Evolutionary conservation across 306 rosid species (phyloP).

Genomic region (Dalbergia cochinchinensis): DNA sequence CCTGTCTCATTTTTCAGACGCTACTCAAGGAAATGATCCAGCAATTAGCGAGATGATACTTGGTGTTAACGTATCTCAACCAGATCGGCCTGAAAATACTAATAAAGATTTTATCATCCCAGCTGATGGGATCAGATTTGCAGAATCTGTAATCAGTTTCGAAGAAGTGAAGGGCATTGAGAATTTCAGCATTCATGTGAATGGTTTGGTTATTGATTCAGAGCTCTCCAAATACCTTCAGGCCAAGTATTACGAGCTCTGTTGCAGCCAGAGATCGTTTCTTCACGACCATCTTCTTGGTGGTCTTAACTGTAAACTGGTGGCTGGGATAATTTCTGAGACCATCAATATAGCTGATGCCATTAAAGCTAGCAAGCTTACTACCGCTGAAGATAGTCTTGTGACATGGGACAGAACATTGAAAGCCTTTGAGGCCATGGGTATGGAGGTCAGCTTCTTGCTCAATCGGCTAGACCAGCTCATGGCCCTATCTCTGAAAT

Average conservation of each 20-base stretch:
- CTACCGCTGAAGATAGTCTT: conserved; percentile 47
- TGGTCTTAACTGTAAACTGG: conserved; percentile 61
- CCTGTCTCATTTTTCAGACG: not conserved
- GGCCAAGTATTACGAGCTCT: conserved; percentile 64
- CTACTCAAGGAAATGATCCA: conserved; percentile 23
- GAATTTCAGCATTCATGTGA: conserved; percentile 53
- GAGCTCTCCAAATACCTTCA: conserved; percentile 48
- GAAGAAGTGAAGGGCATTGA: conserved; percentile 52
- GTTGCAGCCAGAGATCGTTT: conserved; percentile 60
- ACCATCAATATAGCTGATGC: conserved; percentile 65
- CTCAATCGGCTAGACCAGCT: conserved; percentile 54
- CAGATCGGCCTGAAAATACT: conserved; percentile 46
- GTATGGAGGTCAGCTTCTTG: conserved; percentile 65
- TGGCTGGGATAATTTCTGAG: conserved; percentile 64
- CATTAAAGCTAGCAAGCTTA: conserved; percentile 60
- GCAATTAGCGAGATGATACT: not conserved
- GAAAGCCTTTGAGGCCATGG: conserved; percentile 56
- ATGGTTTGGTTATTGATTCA: conserved; percentile 60
- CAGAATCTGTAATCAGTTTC: conserved; percentile 49
- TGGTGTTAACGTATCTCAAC: conserved; percentile 32
- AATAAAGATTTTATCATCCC: conserved; percentile 28
- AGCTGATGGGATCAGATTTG: conserved; percentile 46
- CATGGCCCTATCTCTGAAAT: conserved; percentile 43
- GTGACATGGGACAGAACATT: conserved; percentile 59
- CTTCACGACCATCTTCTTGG: conserved; percentile 66